Conservation (phyloP, 768 basidiomycete species). For the Hebeloma cylindrosporum region DNA sequence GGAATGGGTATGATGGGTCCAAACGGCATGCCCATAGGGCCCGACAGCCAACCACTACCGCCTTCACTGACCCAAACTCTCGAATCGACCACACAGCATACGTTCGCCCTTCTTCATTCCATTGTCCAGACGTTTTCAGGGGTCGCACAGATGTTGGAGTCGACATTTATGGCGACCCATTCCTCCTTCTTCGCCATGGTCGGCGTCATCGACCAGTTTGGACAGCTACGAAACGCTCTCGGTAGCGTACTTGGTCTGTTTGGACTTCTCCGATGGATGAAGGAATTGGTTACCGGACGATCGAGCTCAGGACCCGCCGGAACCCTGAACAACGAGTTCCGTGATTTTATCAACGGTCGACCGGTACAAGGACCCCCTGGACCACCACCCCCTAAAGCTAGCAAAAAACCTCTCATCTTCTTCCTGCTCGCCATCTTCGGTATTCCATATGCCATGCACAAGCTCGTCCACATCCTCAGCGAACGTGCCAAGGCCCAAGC, state of each 20-base stretch:
- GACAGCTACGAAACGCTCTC: constrained; percentile 85
- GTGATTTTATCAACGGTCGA: constrained; percentile 68
- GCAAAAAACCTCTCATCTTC: constrained; percentile 87
- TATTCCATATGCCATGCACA: constrained; percentile 90
- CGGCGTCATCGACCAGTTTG: constrained; percentile 93
- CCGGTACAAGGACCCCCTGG: constrained; percentile 51
- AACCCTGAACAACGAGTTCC: constrained; percentile 63
- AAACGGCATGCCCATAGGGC: constrained; percentile 47
- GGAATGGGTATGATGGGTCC: constrained; percentile 32
- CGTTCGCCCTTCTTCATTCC: constrained; percentile 90
- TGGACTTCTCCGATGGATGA: constrained; percentile 85
- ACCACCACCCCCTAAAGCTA: constrained; percentile 55
- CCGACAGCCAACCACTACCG: constrained; percentile 55
- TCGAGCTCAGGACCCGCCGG: constrained; percentile 21
- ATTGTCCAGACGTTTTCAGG: constrained; percentile 95
- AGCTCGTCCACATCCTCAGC: constrained; percentile 76
- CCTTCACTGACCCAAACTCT: constrained; percentile 79
- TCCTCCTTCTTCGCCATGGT: constrained; percentile 96
- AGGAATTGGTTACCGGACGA: constrained; percentile 53
- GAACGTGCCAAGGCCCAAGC: constrained; percentile 51
- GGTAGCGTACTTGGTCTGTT: constrained; percentile 94
- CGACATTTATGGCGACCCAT: constrained; percentile 96
- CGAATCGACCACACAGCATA: constrained; percentile 86
- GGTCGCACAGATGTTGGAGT: constrained; percentile 96
- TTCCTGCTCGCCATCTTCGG: constrained; percentile 95